Evolutionary conservation across 345 rosid species (phyloP), one percentile per base, ranked within the genome.

Genomic region (Corymbia maculata): DNA sequence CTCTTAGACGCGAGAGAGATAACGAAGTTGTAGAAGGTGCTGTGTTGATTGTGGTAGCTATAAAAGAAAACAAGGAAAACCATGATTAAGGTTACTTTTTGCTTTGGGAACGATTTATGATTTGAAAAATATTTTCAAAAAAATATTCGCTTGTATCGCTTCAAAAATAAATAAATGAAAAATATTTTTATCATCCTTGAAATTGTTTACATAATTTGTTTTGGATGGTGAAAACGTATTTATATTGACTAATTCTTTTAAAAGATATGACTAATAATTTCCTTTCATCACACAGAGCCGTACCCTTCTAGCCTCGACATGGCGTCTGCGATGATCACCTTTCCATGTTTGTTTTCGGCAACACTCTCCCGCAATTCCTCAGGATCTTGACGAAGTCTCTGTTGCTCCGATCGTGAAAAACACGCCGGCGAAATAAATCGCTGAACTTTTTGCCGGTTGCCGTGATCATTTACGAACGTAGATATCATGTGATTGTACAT

Each of bases 111-210:
- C n/a, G 14, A 66, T 1, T 3, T 1, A 66, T n/a, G 32, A 61
- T 61, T 61, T 61, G 68, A 3, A 61, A 22, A 66, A 1, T 1
- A 0, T 66, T 7, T 66, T 66, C 0, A 0, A 2, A 13, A 14
- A 64, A 68, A 30, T 6, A 3, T 14, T 66, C 3, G 4, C 7
- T 8, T 30, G 0, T n/a, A 15, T n/a, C n/a, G 2, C 15, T n/a
- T 64, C 0, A n/a, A 64, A 64, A 6, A 3, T n/a, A 9, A 64
- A n/a, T 64, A 8, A 13, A 64, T n/a, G 17, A 64, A 28, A 24
- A n/a, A 24, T 64, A 28, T 28, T 0, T 64, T 6, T 15, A n/a
- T 64, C 14, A 7, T 64, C 2, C 42, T 13, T 7, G 42, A n/a
- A 13, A 66, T 14, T 3, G 42, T n/a, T 64, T 13, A n/a, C 8